These are phyloP conservation scores for Globisporangium emineosum DNA, from an alignment of 352 stramenopile genomes.

Conservation along the genomic window DNA sequence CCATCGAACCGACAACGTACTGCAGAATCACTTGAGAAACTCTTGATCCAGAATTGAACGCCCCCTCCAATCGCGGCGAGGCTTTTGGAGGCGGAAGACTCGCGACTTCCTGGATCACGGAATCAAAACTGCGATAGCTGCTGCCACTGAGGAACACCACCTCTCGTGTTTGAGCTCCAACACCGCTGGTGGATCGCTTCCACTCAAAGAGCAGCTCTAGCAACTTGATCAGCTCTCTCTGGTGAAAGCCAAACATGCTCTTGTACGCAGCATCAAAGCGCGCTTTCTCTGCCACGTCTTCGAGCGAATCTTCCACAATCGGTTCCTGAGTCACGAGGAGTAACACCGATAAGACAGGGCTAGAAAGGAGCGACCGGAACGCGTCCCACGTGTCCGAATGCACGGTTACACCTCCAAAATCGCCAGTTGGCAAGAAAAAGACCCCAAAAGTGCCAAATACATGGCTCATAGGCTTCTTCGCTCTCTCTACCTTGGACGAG, in stretches of 20 bases:
- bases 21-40: slow-evolving; percentile 19
- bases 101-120: slow-evolving; percentile 28
- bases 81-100: slow-evolving; percentile 3
- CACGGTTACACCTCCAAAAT: slow-evolving; percentile 17
- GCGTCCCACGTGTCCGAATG: slow-evolving; percentile 25
- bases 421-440: slow-evolving; percentile 38
- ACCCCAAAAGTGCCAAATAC: slow-evolving; percentile 44
- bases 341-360: slow-evolving; percentile 28
- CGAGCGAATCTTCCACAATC: slow-evolving; percentile 46
- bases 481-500: background rate
- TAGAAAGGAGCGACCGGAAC: slow-evolving; percentile 34
- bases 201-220: slow-evolving; percentile 41
- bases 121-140: slow-evolving; percentile 32
- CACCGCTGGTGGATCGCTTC: slow-evolving; percentile 19
- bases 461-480: slow-evolving; percentile 28
- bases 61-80: background rate
- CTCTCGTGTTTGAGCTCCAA: slow-evolving; percentile 15
- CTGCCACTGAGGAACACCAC: slow-evolving; percentile 37
- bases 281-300: slow-evolving; percentile 45
- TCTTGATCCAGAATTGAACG: background rate
- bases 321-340: slow-evolving; percentile 34
- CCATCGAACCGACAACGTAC: slow-evolving; percentile 30
- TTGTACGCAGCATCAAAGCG: slow-evolving; percentile 27
- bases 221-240: slow-evolving; percentile 32
- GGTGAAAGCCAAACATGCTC: slow-evolving; percentile 43